These are phyloP conservation scores for Leishmania mexicana DNA, from an alignment of 208 protist species.

Conservation along the genomic window DNA sequence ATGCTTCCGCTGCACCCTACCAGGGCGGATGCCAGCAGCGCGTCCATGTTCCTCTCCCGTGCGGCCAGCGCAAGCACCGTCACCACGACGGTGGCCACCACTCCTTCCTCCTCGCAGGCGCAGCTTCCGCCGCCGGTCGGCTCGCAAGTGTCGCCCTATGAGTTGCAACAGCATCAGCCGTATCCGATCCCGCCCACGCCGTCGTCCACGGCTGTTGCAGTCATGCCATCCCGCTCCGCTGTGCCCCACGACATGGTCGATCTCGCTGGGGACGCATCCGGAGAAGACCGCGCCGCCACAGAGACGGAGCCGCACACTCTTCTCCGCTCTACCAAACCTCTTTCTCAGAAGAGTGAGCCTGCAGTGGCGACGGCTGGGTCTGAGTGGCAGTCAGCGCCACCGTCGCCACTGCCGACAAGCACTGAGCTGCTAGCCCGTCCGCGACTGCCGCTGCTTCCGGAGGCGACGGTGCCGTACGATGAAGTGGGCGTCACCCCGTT, in stretches of 20 bases:
- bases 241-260: neutral
- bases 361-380: neutral
- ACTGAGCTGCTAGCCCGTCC: neutral
- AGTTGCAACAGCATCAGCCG: constrained; percentile 4
- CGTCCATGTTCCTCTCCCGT: constrained; percentile 2
- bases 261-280: neutral
- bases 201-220: neutral
- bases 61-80: constrained; percentile 18
- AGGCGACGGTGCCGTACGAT: neutral
- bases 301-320: neutral
- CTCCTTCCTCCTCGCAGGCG: constrained; percentile 12
- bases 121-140: neutral
- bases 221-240: neutral
- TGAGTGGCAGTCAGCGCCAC: constrained; percentile 1
- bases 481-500: neutral
- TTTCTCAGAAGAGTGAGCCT: constrained; percentile 5
- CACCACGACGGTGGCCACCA: constrained; percentile 2
- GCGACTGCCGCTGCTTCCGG: neutral
- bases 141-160: constrained; percentile 19
- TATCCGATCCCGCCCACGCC: constrained; percentile 6
- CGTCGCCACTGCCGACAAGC: constrained; percentile 1
- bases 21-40: constrained; percentile 10
- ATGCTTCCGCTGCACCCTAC: constrained; percentile 44
- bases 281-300: neutral
- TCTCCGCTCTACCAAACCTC: neutral